Base-by-base conservation (phyloP, 768 basidiomycete genomes). In the Daedaleopsis nitida region DNA sequence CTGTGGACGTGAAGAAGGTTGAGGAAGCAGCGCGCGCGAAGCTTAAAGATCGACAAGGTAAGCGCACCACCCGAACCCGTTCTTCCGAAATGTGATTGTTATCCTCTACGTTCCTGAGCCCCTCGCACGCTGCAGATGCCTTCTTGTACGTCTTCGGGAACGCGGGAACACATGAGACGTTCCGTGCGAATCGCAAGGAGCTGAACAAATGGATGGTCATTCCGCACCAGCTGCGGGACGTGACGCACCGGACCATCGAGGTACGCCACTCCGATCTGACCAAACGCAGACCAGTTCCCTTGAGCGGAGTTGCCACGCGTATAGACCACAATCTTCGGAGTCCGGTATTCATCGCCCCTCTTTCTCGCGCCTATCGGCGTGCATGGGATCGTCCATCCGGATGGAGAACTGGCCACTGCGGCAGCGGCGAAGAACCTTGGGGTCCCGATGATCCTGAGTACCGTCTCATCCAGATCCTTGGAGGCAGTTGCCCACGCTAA, bases 111-210 rank as follows among this genome's bases (percentile, higher is more conserved):
- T 8, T 38, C 37, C 37, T 8, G 54, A 17, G 50, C 16, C 37
- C 47, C 34, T 21, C 27, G 39, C 47, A 34, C 23, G n/a, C 19
- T 8, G 23, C 16, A 90, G 85, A 58, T 75, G 81, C 89, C 9
- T 94, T 86, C 75, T 78, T 85, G 75, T 94, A 93, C 66, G 86
- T 86, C 4, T 83, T 82, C 59, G 91, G 89, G 45, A 90, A 84
- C 62, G 92, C 92, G 10, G 93, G 93, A 0, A 82, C 83, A 1
- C 77, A 78, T 58, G 76, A 80, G 21, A 94, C 93, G 1, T 82
- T 88, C 69, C 76, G 70, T 7, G 84, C 82, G 49, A 94, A 94
- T 67, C 77, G 77, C 38, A 80, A 76, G 45, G 86, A 84, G 1
- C 79, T 93, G 52, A 78, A 85, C 27, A 84, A 79, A 57, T 93